Conservation (phyloP, 2,329 filamentous ascomycete genomes). For the Hypoxylon rubiginosum region DNA sequence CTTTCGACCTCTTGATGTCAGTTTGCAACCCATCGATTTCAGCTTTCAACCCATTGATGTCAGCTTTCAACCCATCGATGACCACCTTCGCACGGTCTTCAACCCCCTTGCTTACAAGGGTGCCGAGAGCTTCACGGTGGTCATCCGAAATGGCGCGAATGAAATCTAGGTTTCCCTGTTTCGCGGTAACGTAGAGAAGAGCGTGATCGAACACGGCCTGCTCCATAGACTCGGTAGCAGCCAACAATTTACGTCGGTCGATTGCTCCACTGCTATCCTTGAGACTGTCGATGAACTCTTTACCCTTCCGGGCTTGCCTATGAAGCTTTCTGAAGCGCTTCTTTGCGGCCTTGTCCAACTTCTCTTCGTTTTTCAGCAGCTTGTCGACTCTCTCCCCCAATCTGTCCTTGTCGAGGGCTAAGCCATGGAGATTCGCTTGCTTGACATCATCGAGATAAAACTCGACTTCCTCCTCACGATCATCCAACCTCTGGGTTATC, state of each 20-base stretch:
- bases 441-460: too few relatives aligned
- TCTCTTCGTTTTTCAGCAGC: too few relatives aligned
- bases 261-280: background rate
- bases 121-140: background rate
- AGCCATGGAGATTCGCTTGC: too few relatives aligned
- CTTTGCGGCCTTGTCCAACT: too few relatives aligned
- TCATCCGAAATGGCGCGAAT: background rate
- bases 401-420: too few relatives aligned
- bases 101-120: background rate
- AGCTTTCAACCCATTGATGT: background rate
- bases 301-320: too few relatives aligned
- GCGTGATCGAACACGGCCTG: background rate
- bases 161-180: background rate
- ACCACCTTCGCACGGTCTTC: background rate
- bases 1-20: background rate
- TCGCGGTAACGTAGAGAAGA: background rate
- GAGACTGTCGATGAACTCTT: background rate
- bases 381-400: too few relatives aligned
- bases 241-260: background rate
- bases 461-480: too few relatives aligned
- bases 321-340: too few relatives aligned
- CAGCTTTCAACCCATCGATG: too few relatives aligned
- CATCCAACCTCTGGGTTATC: too few relatives aligned
- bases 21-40: background rate
- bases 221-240: background rate